Conservation (phyloP, 768 basidiomycete species). For the Suillus tomentosus region DNA sequence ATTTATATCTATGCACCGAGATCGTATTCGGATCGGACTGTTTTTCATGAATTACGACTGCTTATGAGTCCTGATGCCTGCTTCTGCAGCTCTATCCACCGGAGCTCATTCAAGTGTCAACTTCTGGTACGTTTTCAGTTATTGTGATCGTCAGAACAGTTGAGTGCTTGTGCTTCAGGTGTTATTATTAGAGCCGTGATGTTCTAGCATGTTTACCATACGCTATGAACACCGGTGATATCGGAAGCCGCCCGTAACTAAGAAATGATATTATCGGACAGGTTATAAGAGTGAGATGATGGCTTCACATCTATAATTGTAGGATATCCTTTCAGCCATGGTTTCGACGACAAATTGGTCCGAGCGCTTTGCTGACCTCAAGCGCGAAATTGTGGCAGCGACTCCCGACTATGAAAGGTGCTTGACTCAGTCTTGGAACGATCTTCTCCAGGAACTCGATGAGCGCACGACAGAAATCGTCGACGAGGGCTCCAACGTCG, state of each 20-base stretch:
- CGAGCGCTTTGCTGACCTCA: conserved; percentile 56
- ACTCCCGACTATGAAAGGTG: conserved; percentile 54
- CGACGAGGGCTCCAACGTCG: conserved; percentile 50
- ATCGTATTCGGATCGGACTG: not conserved
- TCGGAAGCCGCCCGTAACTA: conserved; percentile 10
- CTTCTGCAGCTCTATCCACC: not conserved
- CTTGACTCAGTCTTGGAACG: conserved; percentile 57
- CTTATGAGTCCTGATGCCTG: not conserved
- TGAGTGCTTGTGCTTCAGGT: not conserved
- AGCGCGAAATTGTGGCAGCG: conserved; percentile 53
- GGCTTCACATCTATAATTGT: conserved; percentile 2
- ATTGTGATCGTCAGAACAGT: not conserved
- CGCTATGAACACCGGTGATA: conserved; percentile 9
- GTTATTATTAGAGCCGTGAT: not conserved
- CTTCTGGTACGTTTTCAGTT: not conserved
- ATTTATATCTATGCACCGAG: conserved; percentile 3
- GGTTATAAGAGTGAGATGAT: conserved; percentile 19
- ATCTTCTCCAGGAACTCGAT: conserved; percentile 55
- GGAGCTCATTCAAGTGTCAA: not conserved
- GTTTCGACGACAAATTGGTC: conserved; percentile 19
- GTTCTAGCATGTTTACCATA: too few relatives aligned
- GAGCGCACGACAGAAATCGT: conserved; percentile 46
- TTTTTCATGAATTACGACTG: not conserved
- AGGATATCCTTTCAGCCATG: not conserved
- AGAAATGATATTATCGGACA: not conserved